Base-by-base conservation (phyloP, 768 basidiomycete species). In the Suillus subluteus region DNA sequence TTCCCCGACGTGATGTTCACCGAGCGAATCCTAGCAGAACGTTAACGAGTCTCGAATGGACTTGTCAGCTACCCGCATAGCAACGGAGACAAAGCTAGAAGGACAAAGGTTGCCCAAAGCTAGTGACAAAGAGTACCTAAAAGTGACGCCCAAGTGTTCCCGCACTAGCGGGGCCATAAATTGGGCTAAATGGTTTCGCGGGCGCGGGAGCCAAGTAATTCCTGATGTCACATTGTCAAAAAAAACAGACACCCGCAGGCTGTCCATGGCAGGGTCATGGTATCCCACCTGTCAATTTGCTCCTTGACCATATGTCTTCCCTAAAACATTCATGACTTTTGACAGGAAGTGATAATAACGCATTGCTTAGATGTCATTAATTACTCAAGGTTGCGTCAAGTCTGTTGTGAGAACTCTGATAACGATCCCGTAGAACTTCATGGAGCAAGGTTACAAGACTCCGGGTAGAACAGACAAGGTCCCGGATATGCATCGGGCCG, bases 41-140 rank as follows among this genome's bases (percentile, higher is more conserved):
- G 7, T 55, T 55, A 55, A 54, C 58, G 6, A 37, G 23, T 41
- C 58, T 32, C 35, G 18, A 18, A 21, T 55, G 1, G 21, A 21
- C 54, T 58, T 48, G 55, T 63, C 41, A 63, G 62, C 65, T 55
- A 21, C 64, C 50, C 16, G 54, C 70, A 62, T 50, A 55, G 70
- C 75, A 69, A 74, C 76, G 62, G 69, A 69, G 38, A 64, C 64
- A 69, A 70, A 41, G 64, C 62, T 46, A 67, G 32, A 44, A 65
- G 66, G 64, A 67, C 64, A 65, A 67, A 63, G 54, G 6, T 32
- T 55, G 5, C 72, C 73, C 64, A 73, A 73, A 41, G 64, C 55
- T 46, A 67, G 32, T n/a, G 64, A 67, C 64, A 67, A 67, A 63
- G 54, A 55, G 40, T 30, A 9, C 72, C 68, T 37, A 64, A 65